These are phyloP conservation scores for Phytophthora kernoviae DNA, from an alignment of 352 stramenopile genomes.

Conservation along the genomic window DNA sequence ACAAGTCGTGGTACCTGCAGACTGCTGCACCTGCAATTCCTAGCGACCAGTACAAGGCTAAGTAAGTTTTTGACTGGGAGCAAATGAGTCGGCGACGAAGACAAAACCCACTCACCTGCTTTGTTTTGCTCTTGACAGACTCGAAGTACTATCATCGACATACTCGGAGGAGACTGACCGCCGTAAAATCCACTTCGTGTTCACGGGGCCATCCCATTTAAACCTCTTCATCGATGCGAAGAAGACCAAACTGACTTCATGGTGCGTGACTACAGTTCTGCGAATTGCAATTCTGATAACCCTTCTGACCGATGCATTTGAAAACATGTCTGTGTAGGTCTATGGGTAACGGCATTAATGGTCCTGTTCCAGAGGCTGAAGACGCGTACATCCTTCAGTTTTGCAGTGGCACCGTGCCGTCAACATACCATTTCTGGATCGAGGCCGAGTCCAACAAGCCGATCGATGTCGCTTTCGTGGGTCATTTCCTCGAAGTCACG, in stretches of 20 bases:
- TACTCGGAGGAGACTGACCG: slow-evolving; percentile 55
- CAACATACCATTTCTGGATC: slow-evolving; percentile 82
- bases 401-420: slow-evolving; percentile 53
- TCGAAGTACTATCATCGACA: slow-evolving; percentile 66
- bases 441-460: slow-evolving; percentile 51
- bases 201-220: slow-evolving; percentile 69
- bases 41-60: slow-evolving; percentile 21
- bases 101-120: slow-evolving; percentile 2
- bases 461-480: slow-evolving; percentile 68
- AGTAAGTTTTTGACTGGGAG: slow-evolving; percentile 26
- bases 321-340: slow-evolving; percentile 46
- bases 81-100: too few species aligned
- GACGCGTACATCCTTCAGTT: slow-evolving; percentile 83
- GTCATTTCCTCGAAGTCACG: slow-evolving; percentile 62
- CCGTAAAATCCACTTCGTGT: slow-evolving; percentile 67
- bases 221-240: slow-evolving; percentile 84
- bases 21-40: slow-evolving; percentile 35
- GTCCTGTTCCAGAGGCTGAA: slow-evolving; percentile 55
- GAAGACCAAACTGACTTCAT: slow-evolving; percentile 66
- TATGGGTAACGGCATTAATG: slow-evolving; percentile 66
- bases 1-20: slow-evolving; percentile 75
- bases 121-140: slow-evolving; percentile 20
- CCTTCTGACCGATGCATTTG: slow-evolving; percentile 7
- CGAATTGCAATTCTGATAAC: background rate
- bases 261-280: slow-evolving; percentile 32